Conservation (phyloP, 2,329 filamentous ascomycete species). For the Parastagonospora nodorum region DNA sequence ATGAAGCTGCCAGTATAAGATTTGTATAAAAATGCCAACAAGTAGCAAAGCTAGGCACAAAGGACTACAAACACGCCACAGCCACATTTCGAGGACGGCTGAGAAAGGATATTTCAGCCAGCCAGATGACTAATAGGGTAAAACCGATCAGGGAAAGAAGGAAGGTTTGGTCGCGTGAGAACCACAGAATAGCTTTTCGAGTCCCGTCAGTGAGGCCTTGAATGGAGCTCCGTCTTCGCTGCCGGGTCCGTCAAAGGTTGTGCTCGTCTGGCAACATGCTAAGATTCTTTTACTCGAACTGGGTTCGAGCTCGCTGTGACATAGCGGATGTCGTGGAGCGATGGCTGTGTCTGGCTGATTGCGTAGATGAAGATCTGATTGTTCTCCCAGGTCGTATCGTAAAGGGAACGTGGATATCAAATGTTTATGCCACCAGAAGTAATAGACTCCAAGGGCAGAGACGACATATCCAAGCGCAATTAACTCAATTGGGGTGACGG, state of each 20-base stretch:
- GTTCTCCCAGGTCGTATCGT: not conserved
- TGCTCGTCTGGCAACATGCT: not conserved
- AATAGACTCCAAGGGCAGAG: constrained; percentile 4
- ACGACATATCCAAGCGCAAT: constrained; percentile 11
- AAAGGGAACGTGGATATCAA: constrained; percentile 7
- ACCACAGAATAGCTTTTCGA: not conserved
- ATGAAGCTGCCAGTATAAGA: not conserved
- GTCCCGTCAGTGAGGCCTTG: not conserved
- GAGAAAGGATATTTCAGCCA: not conserved
- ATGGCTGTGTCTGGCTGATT: not conserved
- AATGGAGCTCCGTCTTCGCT: not conserved
- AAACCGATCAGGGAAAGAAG: not conserved
- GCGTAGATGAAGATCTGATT: too few species aligned
- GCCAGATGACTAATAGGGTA: not conserved
- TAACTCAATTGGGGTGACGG: constrained; percentile 12
- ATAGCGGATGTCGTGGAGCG: not conserved
- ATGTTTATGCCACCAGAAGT: constrained; percentile 17
- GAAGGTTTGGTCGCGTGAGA: not conserved
- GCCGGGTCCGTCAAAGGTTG: not conserved
- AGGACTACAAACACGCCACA: not conserved
- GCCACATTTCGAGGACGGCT: not conserved
- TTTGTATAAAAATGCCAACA: not conserved
- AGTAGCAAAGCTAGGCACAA: not conserved
- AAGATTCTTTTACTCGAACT: not conserved
- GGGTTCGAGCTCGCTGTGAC: not conserved